These are phyloP conservation scores for Tricholoma sp. DNA, from an alignment of 768 basidiomycete species.

Conservation along the genomic window DNA sequence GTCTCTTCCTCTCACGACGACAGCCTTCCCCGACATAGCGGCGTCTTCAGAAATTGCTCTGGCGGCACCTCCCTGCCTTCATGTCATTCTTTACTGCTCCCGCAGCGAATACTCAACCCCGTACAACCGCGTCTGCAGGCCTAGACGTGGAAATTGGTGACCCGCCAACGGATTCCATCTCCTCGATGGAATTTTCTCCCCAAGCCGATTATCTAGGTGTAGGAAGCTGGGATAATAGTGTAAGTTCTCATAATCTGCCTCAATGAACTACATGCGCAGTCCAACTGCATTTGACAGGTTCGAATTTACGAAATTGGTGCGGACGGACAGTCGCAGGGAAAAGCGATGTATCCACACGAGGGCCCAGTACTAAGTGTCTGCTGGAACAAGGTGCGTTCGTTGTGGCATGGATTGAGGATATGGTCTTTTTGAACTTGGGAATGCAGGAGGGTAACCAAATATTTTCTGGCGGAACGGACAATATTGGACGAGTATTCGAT, in stretches of 20 bases:
- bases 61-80: too few species aligned
- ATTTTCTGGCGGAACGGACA: slow-evolving; percentile 92
- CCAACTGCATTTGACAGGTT: slow-evolving; percentile 45
- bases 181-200: slow-evolving; percentile 76
- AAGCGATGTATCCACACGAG: slow-evolving; percentile 87
- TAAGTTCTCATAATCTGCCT: slow-evolving; percentile 27
- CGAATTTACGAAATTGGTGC: slow-evolving; percentile 87
- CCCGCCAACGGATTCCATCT: slow-evolving; percentile 84
- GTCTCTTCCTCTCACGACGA: too few species aligned
- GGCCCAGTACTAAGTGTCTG: slow-evolving; percentile 83
- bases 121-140: neutral
- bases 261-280: slow-evolving; percentile 1
- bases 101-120: neutral
- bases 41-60: too few species aligned
- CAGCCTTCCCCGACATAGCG: too few species aligned
- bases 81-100: neutral
- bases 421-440: slow-evolving; percentile 2
- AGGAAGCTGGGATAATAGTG: slow-evolving; percentile 92
- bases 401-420: neutral
- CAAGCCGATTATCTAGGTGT: slow-evolving; percentile 88
- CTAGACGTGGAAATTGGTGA: slow-evolving; percentile 72
- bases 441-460: slow-evolving; percentile 85
- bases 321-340: slow-evolving; percentile 76
- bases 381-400: slow-evolving; percentile 77
- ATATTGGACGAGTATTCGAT: slow-evolving; percentile 91